phyloP scores from a whole-genome alignment of 306 rosid species.

The Crataegus laevigata region DNA sequence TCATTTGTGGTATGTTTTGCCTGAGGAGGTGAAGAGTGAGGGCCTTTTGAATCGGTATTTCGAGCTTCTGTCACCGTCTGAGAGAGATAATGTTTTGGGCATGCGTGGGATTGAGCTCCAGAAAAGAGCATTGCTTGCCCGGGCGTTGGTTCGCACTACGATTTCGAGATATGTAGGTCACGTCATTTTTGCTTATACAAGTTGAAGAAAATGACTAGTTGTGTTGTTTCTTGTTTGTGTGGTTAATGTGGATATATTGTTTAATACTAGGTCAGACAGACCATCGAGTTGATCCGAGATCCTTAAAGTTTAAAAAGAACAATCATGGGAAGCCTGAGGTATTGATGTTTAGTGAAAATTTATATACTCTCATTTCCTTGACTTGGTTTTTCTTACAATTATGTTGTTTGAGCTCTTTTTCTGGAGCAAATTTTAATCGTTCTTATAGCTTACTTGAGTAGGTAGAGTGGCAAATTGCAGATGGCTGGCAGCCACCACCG shows the following conservation, averaged over 20 bases:
- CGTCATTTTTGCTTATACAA: conserved; percentile 6
- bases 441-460: conserved; percentile 24
- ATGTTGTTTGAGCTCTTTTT: neutral
- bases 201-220: neutral
- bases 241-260: conserved; percentile 17
- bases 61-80: conserved; percentile 66
- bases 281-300: conserved; percentile 50
- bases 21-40: conserved; percentile 53
- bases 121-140: conserved; percentile 70
- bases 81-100: conserved; percentile 44
- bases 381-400: conserved; percentile 6
- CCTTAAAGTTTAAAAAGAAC: conserved; percentile 66
- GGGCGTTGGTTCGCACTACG: conserved; percentile 78
- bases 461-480: conserved; percentile 57
- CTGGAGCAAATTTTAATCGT: conserved; percentile 6
- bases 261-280: conserved; percentile 63
- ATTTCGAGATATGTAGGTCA: conserved; percentile 69
- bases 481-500: conserved; percentile 51
- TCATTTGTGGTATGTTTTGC: conserved; percentile 77
- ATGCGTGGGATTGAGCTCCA: conserved; percentile 47
- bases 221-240: neutral
- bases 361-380: neutral
- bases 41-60: conserved; percentile 47
- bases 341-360: neutral
- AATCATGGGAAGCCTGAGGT: conserved; percentile 85